Evolutionary conservation across 2,329 filamentous ascomycete species (phyloP).

Genomic region (Talaromyces verruculosus): DNA sequence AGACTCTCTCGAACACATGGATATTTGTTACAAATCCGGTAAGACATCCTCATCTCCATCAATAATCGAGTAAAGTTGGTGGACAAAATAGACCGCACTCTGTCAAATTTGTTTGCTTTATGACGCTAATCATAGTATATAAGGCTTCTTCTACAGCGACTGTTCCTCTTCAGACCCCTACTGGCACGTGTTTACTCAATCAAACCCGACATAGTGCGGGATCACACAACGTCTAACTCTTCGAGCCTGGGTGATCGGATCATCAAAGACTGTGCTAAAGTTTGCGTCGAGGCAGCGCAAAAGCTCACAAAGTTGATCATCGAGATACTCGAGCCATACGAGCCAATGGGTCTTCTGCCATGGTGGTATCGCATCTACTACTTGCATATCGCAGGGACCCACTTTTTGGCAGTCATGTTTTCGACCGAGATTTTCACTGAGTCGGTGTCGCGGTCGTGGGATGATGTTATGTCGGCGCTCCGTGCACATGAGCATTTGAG

Average conservation of each 20-base stretch:
- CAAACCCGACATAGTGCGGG: conserved; percentile 1
- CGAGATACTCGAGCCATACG: conserved; percentile 21
- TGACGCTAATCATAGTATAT: neutral
- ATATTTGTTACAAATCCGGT: conserved; percentile 25
- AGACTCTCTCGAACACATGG: conserved; percentile 19
- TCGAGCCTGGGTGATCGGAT: conserved; percentile 23
- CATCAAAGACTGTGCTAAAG: conserved; percentile 24
- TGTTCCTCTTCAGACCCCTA: conserved; percentile 25
- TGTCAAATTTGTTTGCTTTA: neutral
- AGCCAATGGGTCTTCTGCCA: conserved; percentile 24
- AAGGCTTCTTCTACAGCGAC: conserved; percentile 25
- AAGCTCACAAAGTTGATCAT: conserved; percentile 21
- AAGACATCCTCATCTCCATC: neutral
- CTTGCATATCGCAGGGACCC: conserved; percentile 26
- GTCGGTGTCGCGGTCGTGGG: conserved; percentile 30
- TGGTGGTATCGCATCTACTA: conserved; percentile 28
- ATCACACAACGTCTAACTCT: neutral
- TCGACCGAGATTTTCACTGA: conserved; percentile 28
- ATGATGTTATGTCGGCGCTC: conserved; percentile 25
- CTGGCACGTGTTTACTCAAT: conserved; percentile 24
- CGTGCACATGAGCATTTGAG: conserved; percentile 23
- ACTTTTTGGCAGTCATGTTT: conserved; percentile 28
- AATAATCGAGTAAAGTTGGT: neutral
- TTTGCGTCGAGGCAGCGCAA: conserved; percentile 26
- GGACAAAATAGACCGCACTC: neutral